A percentile compares a stretch with the other conserved stretches of the same genome.
Evolutionary conservation across 129 eudicot genomes (phyloP).

Genomic region (Tagetes erecta): DNA sequence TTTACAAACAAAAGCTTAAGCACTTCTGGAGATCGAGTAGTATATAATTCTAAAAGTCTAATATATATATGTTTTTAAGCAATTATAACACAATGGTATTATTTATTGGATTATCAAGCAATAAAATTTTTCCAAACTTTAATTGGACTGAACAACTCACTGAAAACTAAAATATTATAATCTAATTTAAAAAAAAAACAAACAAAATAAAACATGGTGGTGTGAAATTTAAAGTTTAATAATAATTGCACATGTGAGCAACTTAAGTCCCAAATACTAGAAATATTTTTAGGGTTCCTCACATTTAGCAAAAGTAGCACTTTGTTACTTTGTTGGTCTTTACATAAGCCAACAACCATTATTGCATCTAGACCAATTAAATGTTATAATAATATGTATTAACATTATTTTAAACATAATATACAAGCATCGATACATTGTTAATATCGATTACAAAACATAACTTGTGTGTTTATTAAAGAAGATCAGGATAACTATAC

Average conservation of each 20-base stretch:
- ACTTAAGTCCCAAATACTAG: slow-evolving; percentile 24
- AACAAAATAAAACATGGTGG: slow-evolving; percentile 33
- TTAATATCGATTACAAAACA: slow-evolving; percentile 10
- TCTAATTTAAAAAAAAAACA: not conserved
- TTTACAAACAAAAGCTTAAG: too few relatives aligned
- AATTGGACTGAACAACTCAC: not conserved
- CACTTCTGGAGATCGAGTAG: too few relatives aligned
- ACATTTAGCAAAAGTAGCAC: slow-evolving; percentile 47
- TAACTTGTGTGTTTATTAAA: not conserved
- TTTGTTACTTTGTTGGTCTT: slow-evolving; percentile 43
- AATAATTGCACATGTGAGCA: slow-evolving; percentile 37
- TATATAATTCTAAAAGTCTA: too few relatives aligned
- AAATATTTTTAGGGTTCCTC: slow-evolving; percentile 37
- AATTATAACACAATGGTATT: not conserved
- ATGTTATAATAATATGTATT: slow-evolving; percentile 11
- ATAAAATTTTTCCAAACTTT: not conserved
- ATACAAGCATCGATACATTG: slow-evolving; percentile 29
- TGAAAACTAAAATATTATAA: not conserved
- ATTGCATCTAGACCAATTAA: slow-evolving; percentile 30
- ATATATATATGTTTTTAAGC: too few relatives aligned
- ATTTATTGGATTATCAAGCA: not conserved
- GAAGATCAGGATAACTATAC: slow-evolving; percentile 19
- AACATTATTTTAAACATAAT: slow-evolving; percentile 9
- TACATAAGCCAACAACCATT: slow-evolving; percentile 25
- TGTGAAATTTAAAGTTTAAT: slow-evolving; percentile 32